These are phyloP conservation scores for Anisogramma anomala DNA, from an alignment of 2,329 filamentous ascomycete genomes.

Conservation along the genomic window DNA sequence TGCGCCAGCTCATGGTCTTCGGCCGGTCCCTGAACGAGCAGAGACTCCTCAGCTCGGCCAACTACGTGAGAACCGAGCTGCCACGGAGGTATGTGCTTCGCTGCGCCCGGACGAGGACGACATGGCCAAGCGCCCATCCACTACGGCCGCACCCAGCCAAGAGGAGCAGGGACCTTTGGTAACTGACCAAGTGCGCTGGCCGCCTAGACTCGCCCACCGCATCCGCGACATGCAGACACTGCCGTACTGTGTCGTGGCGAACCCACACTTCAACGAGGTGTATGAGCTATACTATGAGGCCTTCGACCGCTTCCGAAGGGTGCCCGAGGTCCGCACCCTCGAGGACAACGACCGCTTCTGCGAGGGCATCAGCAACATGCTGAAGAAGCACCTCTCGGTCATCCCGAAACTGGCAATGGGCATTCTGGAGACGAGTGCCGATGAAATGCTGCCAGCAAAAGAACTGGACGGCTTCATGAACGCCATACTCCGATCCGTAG, in stretches of 20 bases:
- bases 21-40: conserved; percentile 84
- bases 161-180: background rate
- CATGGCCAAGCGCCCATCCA: background rate
- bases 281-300: conserved; percentile 95
- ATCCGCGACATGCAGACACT: conserved; percentile 95
- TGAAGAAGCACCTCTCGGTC: conserved; percentile 81
- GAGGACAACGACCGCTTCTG: conserved; percentile 88
- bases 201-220: conserved; percentile 68
- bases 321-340: conserved; percentile 71
- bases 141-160: background rate
- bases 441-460: conserved; percentile 62
- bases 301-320: conserved; percentile 80
- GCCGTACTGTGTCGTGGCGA: conserved; percentile 92
- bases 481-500: conserved; percentile 74
- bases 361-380: conserved; percentile 62
- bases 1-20: conserved; percentile 95
- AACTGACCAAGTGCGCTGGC: background rate
- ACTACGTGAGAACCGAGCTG: conserved; percentile 92
- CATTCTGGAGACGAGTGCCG: conserved; percentile 67
- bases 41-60: conserved; percentile 83
- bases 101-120: background rate
- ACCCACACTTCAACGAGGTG: conserved; percentile 83
- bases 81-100: conserved; percentile 57
- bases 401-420: conserved; percentile 94
- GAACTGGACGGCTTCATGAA: conserved; percentile 94